These are phyloP conservation scores for Volutella citrinella DNA, from an alignment of 2,329 filamentous ascomycete genomes.

Conservation along the genomic window DNA sequence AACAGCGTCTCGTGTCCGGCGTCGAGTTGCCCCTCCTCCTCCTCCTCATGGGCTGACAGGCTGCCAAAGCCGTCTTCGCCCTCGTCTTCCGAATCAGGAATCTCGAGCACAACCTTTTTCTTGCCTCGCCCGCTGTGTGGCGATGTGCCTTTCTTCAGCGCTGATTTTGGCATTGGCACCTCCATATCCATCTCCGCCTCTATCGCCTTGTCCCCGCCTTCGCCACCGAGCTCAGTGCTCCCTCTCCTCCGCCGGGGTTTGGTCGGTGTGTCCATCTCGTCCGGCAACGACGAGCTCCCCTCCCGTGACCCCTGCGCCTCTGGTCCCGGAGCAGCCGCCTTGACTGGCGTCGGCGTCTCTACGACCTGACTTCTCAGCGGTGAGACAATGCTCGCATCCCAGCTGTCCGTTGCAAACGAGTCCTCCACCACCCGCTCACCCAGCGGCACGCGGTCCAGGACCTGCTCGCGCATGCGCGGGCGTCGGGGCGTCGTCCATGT, in stretches of 20 bases:
- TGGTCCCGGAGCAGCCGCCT: too few species aligned
- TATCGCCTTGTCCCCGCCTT: too few species aligned
- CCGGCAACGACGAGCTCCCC: slow-evolving; percentile 19
- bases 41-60: slow-evolving; percentile 9
- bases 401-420: slow-evolving; percentile 40
- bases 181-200: too few species aligned
- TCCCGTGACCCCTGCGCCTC: slow-evolving; percentile 1
- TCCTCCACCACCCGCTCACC: slow-evolving; percentile 41
- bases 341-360: too few species aligned
- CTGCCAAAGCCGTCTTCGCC: slow-evolving; percentile 25
- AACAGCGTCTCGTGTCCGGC: slow-evolving; percentile 34
- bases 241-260: slow-evolving; percentile 15
- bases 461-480: too few species aligned
- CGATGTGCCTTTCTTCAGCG: too few species aligned
- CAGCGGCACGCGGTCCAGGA: too few species aligned
- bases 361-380: slow-evolving; percentile 16
- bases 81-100: slow-evolving; percentile 51
- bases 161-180: too few species aligned
- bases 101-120: slow-evolving; percentile 31
- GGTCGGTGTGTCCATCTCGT: slow-evolving; percentile 22
- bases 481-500: slow-evolving; percentile 16
- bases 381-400: slow-evolving; percentile 22
- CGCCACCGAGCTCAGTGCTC: slow-evolving; percentile 20
- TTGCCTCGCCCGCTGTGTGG: too few species aligned
- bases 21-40: slow-evolving; percentile 19